Conservation (phyloP, 306 rosid genomes). For the Myrica gale region DNA sequence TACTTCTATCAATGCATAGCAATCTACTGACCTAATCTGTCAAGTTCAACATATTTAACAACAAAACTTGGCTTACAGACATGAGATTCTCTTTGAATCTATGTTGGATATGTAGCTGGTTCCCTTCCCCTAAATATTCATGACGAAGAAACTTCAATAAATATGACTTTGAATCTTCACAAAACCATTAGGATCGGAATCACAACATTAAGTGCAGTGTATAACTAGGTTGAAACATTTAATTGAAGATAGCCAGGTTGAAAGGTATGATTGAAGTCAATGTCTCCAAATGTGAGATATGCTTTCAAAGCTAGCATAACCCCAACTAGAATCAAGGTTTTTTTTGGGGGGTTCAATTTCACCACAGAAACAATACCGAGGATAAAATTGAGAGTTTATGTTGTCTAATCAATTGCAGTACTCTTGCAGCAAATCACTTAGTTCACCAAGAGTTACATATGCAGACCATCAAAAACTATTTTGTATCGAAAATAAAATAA, state of each 20-base stretch:
- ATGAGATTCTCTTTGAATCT: not conserved
- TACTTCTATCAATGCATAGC: not conserved
- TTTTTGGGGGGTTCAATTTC: not conserved
- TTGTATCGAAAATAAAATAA: not conserved
- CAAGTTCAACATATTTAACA: not conserved
- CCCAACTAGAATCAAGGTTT: not conserved
- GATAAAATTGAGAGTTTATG: not conserved
- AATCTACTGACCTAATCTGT: slow-evolving; percentile 3
- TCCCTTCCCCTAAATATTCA: not conserved
- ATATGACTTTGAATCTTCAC: not conserved
- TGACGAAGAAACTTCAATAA: not conserved
- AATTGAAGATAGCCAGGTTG: not conserved
- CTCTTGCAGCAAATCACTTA: not conserved
- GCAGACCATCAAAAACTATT: not conserved
- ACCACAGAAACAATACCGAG: not conserved
- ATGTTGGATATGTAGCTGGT: not conserved
- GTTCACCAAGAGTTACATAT: not conserved
- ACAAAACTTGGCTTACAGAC: not conserved
- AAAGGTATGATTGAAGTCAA: not conserved
- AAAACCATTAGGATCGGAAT: not conserved
- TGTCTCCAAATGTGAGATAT: slow-evolving; percentile 8
- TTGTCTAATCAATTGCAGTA: not conserved
- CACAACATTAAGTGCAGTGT: not conserved
- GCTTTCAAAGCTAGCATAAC: not conserved
- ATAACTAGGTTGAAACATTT: not conserved